These are phyloP conservation scores for Thelephora terrestris DNA, from an alignment of 1,284 basidiomycete species.

Conservation along the genomic window DNA sequence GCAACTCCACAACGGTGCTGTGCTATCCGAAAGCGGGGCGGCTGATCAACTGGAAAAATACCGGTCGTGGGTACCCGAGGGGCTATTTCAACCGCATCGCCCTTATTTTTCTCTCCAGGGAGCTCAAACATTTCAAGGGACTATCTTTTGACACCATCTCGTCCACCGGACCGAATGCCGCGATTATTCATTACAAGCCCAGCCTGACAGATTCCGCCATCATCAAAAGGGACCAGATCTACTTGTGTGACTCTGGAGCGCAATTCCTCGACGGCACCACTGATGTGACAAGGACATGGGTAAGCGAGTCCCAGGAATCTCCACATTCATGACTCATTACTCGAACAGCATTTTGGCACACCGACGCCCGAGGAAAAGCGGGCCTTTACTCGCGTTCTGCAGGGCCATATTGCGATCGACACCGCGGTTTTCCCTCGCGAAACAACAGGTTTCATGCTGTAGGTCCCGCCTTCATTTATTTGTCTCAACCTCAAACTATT, in stretches of 20 bases:
- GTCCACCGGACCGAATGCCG: conserved; percentile 80
- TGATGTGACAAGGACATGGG: conserved; percentile 86
- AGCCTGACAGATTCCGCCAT: conserved; percentile 64
- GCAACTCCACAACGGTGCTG: conserved; percentile 53
- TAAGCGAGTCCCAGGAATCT: conserved; percentile 22
- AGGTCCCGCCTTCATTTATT: conserved; percentile 14
- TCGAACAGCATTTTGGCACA: conserved; percentile 75
- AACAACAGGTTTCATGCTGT: conserved; percentile 71
- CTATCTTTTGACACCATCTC: conserved; percentile 92
- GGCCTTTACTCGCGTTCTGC: conserved; percentile 88
- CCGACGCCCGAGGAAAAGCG: conserved; percentile 78
- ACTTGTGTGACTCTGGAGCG: conserved; percentile 91
- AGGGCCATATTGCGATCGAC: conserved; percentile 93
- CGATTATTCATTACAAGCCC: conserved; percentile 92
- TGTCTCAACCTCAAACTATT: background rate
- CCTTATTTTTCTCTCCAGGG: conserved; percentile 26
- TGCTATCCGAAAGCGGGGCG: conserved; percentile 74
- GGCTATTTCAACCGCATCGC: background rate
- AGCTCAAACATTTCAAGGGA: conserved; percentile 75
- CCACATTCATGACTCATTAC: background rate
- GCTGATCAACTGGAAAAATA: conserved; percentile 74
- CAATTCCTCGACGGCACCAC: conserved; percentile 95
- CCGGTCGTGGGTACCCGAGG: conserved; percentile 51
- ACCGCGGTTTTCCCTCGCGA: conserved; percentile 79
- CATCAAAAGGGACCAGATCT: conserved; percentile 76